Base-by-base conservation (phyloP, 208 protist species). In the Porcisia hertigi region DNA sequence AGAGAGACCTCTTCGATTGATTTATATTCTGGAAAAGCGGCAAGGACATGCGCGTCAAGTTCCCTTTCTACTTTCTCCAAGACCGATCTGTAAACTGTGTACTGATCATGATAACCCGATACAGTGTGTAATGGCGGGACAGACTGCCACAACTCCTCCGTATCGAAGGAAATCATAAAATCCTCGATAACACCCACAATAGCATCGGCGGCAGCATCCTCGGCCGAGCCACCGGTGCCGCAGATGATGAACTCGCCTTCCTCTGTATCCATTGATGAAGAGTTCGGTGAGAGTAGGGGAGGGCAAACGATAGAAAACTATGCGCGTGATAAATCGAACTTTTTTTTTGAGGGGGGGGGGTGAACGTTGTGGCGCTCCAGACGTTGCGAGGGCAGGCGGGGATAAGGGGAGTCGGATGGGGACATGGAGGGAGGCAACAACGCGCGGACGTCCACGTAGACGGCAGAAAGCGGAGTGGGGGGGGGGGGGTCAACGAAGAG, bases 121-220 rank as follows among this genome's bases (percentile, higher is more conserved):
- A 91, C 78, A 20, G 72, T 83, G 39, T 83, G 71, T 63, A 88
- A 84, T 0, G 82, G 74, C 1, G 91, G 90, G 9, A 97, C 69
- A 5, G 53, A 67, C 11, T 74, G 23, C 62, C 92, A 76, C 18
- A 89, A 75, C 0, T 58, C 60, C 5, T 88, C 79, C 47, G 67
- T 67, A 63, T 97, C 88, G 74, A 94, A 94, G 34, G 72, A 76
- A 30, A 94, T 85, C 91, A 97, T 97, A 58, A 97, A 97, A 59
- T 94, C 88, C 67, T 97, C 93, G 71, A 97, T 93, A 14, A 84
- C 75, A 25, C 93, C 93, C 0, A 97, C 89, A 25, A 97, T 47
- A 1, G 83, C 69, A 71, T 97, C 93, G 75, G 95, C 92, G 39
- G 80, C 73, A 4, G 66, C 82, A 63, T 97, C 93, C 57, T 95